A percentile compares a stretch with the other conserved stretches of the same genome.
phyloP scores from a whole-genome alignment of 2,329 filamentous ascomycete species.

The Clonostachys sp. region DNA sequence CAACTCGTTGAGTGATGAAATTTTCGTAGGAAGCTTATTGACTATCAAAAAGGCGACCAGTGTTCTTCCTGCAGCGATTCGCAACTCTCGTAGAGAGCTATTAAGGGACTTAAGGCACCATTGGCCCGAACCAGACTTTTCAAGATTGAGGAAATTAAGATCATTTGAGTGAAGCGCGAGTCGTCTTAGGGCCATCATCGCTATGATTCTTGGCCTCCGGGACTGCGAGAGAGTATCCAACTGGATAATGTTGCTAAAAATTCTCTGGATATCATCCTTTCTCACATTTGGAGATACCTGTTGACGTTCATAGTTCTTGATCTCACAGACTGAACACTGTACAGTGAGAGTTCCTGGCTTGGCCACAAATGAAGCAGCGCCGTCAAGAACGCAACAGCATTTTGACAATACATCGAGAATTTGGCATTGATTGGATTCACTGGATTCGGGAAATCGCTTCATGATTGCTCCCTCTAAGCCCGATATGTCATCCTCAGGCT shows the following conservation, averaged over 20 bases:
- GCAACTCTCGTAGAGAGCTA: slow-evolving; percentile 80
- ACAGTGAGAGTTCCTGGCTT: no score
- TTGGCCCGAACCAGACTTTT: slow-evolving; percentile 64
- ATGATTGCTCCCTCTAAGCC: no score
- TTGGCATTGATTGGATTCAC: slow-evolving; percentile 31
- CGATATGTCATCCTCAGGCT: no score
- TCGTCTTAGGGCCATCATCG: slow-evolving; percentile 67
- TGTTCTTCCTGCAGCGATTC: slow-evolving; percentile 71
- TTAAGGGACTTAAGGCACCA: slow-evolving; percentile 79
- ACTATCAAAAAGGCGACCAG: slow-evolving; percentile 58
- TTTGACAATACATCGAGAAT: slow-evolving; percentile 35
- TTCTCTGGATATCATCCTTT: no score
- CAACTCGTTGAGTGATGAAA: slow-evolving; percentile 11
- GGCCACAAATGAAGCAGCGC: neutral
- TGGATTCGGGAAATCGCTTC: no score
- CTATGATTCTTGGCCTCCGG: slow-evolving; percentile 60
- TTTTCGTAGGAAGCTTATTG: neutral
- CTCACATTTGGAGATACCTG: no score
- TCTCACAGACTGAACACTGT: no score
- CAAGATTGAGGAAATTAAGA: slow-evolving; percentile 58
- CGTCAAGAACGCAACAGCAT: slow-evolving; percentile 24
- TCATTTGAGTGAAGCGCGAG: slow-evolving; percentile 64
- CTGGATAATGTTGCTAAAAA: slow-evolving; percentile 39
- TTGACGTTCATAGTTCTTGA: no score
- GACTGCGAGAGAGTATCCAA: slow-evolving; percentile 43